Evolutionary conservation across 2,329 filamentous ascomycete genomes (phyloP), one percentile per base, ranked within the genome.

Genomic region (Phyllosticta citribraziliensis): DNA sequence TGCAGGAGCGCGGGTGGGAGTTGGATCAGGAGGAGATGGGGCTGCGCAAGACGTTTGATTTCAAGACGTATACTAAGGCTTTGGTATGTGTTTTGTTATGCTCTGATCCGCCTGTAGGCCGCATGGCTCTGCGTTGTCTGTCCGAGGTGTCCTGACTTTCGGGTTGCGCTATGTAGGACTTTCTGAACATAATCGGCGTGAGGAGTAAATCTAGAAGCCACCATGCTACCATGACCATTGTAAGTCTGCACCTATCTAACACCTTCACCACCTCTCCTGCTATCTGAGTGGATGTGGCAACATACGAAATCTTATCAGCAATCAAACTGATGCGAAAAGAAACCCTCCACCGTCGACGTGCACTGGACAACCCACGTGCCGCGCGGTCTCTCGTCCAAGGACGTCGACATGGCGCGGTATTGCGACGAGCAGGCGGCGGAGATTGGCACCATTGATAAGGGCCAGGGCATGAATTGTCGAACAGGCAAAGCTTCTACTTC

Each of bases 301-400:
- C 12, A 14, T 14, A 40, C 12, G 35, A 17, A n/a, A 47, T 1
- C 17, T 5, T n/a, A 8, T 3, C 6, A 14, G 2, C 40, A 8
- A 17, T n/a, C 3, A 54, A 17, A 9, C 19, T 54, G 19, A 54
- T 6, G 22, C 2, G 9, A 17, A 54, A 17, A 65, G 63, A 58
- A 64, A 63, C 22, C 55, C 14, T 63, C 61, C 14, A 61, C 57
- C 35, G 63, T 65, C 33, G 40, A 63, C 10, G 55, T 65, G n/a
- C 61, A 63, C 40, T 65, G 63, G 63, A 65, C 64, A 27, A 65
- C 64, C 14, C 64, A 65, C 54, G 25, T 61, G 33, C 63, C 64
- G 14, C 60, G 61, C 27, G 64, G 63, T 17, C 61, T 65, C 17
- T 63, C 64, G 27, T 22, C 27, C 5, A 64, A 64, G 20, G 64